Base-by-base conservation (phyloP, 2,329 filamentous ascomycete genomes). In the Ophioceras dolichostomum region DNA sequence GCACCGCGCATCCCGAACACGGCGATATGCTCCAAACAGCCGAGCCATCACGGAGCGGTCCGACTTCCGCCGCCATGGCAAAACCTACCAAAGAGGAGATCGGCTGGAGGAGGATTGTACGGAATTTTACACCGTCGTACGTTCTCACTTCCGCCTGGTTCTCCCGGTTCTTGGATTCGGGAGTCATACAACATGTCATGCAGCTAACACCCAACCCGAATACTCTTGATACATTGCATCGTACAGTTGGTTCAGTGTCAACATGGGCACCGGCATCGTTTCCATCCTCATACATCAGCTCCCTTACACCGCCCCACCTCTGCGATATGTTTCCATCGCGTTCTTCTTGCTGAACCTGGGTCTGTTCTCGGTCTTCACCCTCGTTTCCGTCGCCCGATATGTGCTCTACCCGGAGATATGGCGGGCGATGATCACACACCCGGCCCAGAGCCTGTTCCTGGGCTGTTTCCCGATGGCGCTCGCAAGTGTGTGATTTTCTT, bases 241-340 rank as follows among this genome's bases (percentile, higher is more conserved):
- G 5, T 5, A 8, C 21, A 45, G 61, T 44, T 68, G 67, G 67
- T 70, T 72, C 48, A 55, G 60, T 0, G 60, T 65, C 17, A 69
- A 58, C n/a, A 73, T 81, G 75, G 75, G 76, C 21, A 81, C 76
- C 0, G 77, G 76, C 10, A 70, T 80, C 29, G 67, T 73, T 0
- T 70, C 70, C 0, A 63, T 77, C 18, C 57, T 80, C 5, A 60
- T 81, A 4, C 59, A 69, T 41, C 64, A 65, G 8, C 62, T 79
- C 4, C 75, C 75, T 0, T 80, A 73, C 52, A 63, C 73, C 39
- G 60, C 63, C 2, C 43, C 45, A 10, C 71, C 66, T 60, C 56
- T 80, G 1, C 63, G 38, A 44, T 75, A 67, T 51, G 55, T 79
- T 18, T 67, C 72, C 0, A 59, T 70, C 10, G 47, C 65, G 33